Evolutionary conservation across 768 basidiomycete species (phyloP), one percentile per base, ranked within the genome.

Genomic region (Suillus sp.): DNA sequence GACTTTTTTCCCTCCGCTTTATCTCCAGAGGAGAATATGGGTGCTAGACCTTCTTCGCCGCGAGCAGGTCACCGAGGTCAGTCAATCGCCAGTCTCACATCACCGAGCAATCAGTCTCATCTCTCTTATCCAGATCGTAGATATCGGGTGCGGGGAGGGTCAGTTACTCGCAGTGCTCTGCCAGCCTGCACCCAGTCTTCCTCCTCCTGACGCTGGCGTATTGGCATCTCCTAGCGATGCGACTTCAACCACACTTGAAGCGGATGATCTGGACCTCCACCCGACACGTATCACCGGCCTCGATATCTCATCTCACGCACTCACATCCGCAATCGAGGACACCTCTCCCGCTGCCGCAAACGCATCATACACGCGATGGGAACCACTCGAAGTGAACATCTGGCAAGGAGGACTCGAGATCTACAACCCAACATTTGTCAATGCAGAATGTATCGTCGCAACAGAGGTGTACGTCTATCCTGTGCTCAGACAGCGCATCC

Each of bases 91-190:
- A 34, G 37, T 20, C 14, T 55, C 30, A 13, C 25, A 25, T 14
- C 47, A 64, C 35, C 38, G 32, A 53, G 40, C 42, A 34, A 14
- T 10, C 18, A 40, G 25, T 22, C 40, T 42, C 30, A 58, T 51
- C 56, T 58, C 65, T n/a, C n/a, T 53, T 27, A 13, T 30, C 25
- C 63, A 93, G 92, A 81, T 95, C 8, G 78, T 94, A 55, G 93
- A 96, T 68, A 79, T 93, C 32, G 93, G 93, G 4, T 96, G 93
- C 68, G 93, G 93, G 45, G 87, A 92, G 74, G 93, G 93, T 25
- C 79, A 86, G 43, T 81, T 95, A 9, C 83, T 95, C 16, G 73
- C 79, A 0, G 82, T 86, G 11, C 84, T 96, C 13, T 84, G 85
- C 66, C 87, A 91, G 69, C 89, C 93, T 0, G 86, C 93, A 1